Percentiles rank a stretch among this genome's conserved stretches.
Evolutionary conservation across 2,329 filamentous ascomycete species (phyloP).

Genomic region (Sporothrix phasma): DNA sequence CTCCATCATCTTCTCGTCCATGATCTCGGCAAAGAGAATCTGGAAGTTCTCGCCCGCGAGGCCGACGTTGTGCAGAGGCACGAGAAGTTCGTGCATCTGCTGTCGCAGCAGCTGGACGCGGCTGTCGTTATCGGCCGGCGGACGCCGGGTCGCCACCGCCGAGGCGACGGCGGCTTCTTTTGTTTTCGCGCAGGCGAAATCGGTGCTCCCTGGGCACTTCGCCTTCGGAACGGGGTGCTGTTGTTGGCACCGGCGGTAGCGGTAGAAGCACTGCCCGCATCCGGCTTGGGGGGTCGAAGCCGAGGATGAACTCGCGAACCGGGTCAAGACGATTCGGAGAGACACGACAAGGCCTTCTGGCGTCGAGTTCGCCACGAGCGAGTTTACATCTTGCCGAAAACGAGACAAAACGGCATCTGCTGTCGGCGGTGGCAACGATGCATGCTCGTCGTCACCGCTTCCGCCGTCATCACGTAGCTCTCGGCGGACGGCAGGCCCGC

Average conservation of each 20-base stretch:
- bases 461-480: not conserved
- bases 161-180: not conserved
- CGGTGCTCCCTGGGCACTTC: conserved; percentile 12
- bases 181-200: conserved; percentile 11
- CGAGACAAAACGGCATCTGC: conserved; percentile 28
- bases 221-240: not conserved
- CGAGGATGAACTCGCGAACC: conserved; percentile 43
- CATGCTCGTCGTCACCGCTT: not conserved
- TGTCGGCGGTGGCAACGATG: not conserved
- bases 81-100: conserved; percentile 46
- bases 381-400: conserved; percentile 53
- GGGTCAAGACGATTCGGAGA: conserved; percentile 43
- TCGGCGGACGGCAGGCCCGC: conserved; percentile 33
- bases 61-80: conserved; percentile 53
- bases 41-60: conserved; percentile 61
- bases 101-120: conserved; percentile 31
- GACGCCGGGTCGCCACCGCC: conserved; percentile 14
- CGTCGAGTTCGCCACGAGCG: conserved; percentile 54
- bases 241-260: not conserved
- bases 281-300: conserved; percentile 21
- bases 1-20: conserved; percentile 54
- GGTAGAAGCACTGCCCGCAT: not conserved
- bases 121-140: conserved; percentile 22
- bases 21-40: conserved; percentile 59
- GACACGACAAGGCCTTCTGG: conserved; percentile 43